These are phyloP conservation scores for Colletotrichum abscissum DNA, from an alignment of 2,329 filamentous ascomycete genomes.

Conservation along the genomic window DNA sequence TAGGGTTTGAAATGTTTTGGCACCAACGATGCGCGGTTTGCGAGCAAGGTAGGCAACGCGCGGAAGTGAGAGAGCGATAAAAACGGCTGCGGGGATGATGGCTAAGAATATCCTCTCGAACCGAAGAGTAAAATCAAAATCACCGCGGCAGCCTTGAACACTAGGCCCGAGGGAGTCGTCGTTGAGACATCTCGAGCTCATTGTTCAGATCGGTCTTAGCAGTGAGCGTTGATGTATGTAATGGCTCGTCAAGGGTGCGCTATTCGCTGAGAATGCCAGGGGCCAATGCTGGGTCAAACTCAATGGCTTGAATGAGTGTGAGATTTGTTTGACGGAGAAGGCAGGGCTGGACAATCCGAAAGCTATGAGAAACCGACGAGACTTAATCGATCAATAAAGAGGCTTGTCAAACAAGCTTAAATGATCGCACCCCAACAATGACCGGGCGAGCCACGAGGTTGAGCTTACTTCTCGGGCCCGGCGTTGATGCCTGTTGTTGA, in stretches of 20 bases:
- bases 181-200: conserved; percentile 40
- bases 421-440: neutral
- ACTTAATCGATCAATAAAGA: neutral
- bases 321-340: neutral
- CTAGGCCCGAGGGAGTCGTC: conserved; percentile 50
- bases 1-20: conserved; percentile 41
- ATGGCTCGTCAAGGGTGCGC: neutral
- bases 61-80: conserved; percentile 46
- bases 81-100: conserved; percentile 49
- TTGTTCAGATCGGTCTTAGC: neutral
- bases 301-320: neutral
- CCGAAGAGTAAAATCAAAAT: conserved; percentile 57
- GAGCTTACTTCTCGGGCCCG: neutral
- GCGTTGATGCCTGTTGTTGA: neutral
- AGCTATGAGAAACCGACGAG: neutral
- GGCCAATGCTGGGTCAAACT: neutral
- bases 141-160: conserved; percentile 51
- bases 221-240: neutral
- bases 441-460: neutral
- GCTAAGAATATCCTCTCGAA: conserved; percentile 56
- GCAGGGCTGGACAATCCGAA: neutral
- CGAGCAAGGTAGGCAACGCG: conserved; percentile 42
- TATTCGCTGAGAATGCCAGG: neutral
- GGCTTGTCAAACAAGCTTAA: conserved; percentile 20
- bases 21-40: conserved; percentile 44